Base-by-base conservation (phyloP, 371 early-diverging fungal species). In the Mucor irregularis region DNA sequence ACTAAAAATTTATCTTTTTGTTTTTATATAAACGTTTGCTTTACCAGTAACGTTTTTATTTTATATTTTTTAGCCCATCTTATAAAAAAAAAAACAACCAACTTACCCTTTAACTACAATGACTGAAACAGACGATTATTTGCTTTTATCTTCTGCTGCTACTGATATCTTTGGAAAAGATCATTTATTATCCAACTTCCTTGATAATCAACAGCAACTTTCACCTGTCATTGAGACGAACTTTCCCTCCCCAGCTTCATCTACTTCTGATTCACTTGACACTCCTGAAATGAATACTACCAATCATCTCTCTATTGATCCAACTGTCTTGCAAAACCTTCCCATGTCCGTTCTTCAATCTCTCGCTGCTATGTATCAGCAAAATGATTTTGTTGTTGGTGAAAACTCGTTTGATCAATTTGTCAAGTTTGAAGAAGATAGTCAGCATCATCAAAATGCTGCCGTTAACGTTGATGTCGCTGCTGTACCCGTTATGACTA, bases 361-460 rank as follows among this genome's bases (percentile, higher is more conserved):
- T 25, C 52, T 66, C 28, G 65, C 69, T 44, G 58, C 65, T 49
- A 61, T 69, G 51, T 68, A 63, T n/a, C 58, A 67, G 24, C 69
- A 69, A 31, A 58, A 54, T 21, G 48, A 68, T 24, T 19, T 38
- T 11, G 9, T 14, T 1, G 40, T 53, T 26, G 19, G 25, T n/a
- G n/a, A 49, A 8, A 64, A 67, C n/a, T 45, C 39, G 8, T 64
- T 71, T 56, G 71, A 71, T 42, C 71, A 71, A 47, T 71, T 71
- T 62, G 71, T 71, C 24, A 61, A 64, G 39, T 71, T 67, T 64
- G 71, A 71, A 56, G 71, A 66, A 44, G 57, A 65, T 21, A 48
- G 40, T 13, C 17, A 24, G 25, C 10, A 42, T 42, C 38, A 6
- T 9, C 45, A 34, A 17, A 22, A 40, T 45, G 22, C 34, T 35